Evolutionary conservation across 148 eudicot species (phyloP), one percentile per base, ranked within the genome.

Genomic region (Camellia lanceoleosa): DNA sequence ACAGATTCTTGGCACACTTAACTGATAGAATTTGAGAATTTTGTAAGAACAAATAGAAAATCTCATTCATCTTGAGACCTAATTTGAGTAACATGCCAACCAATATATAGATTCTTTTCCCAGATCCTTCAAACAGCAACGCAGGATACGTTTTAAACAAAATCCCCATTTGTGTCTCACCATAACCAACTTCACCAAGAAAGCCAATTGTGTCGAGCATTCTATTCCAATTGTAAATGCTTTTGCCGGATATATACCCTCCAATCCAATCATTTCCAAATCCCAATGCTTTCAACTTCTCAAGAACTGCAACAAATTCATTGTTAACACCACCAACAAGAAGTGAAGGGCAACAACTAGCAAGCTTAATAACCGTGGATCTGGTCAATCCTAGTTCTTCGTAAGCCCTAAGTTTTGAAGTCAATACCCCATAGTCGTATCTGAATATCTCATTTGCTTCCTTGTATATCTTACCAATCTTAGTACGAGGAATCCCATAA

Each of bases 401-500:
- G 58, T 82, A 88, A 46, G 86, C 89, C 80, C 83, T 80, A 59
- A 90, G 82, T 80, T 87, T 88, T 75, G 7, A 65, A 61, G 47
- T 63, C 79, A 90, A 80, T 41, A 87, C 42, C 14, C 90, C 89
- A 69, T 13, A 23, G n/a, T 70, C 84, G 23, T 84, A 81, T 51
- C 80, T 51, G 30, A 90, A 88, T 30, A 88, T 72, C 79, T 79
- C 87, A 67, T 56, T 84, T 49, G 85, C 87, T 78, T 90, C 93
- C 81, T 79, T 88, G 63, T 82, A 90, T 44, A 87, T 84, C 80
- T 76, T 88, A 7, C 91, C 91, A 68, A 88, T 87, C 77, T 85
- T 81, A 73, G 71, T 59, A 13, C 88, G 77, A 12, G 91, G 91
- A 46, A 90, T 52, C 70, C 93, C 93, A 77, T 82, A 87, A 81